Evolutionary conservation across 331 rosid species (phyloP), one percentile per base, ranked within the genome.

Genomic region (Ulmus americana): DNA sequence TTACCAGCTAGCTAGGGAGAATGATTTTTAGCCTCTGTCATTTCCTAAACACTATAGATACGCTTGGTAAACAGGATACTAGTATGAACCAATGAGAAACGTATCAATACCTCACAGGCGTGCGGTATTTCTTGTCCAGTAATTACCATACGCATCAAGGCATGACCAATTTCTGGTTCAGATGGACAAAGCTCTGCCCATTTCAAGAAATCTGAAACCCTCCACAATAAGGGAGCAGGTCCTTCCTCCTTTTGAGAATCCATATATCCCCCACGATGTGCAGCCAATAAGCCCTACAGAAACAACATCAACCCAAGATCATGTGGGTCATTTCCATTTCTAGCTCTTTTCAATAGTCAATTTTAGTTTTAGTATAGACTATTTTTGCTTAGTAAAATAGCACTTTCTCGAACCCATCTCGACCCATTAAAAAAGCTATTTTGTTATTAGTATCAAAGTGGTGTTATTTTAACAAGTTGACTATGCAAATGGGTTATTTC

Each of bases 81-180:
- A 69, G 16, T 54, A 57, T 63, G 38, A 69, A 52, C 14, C 18
- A 48, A 40, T 56, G 45, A 44, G 20, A 18, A 58, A 47, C 18
- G 28, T 39, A 48, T 43, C 63, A 66, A 64, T 86, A 89, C 98
- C 96, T 92, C 98, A 63, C 98, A 92, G 45, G 96, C 94, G 81
- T 92, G 98, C 8, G 98, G 98, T 68, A 92, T 86, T 79, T 92
- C 98, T 80, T 92, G 96, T 61, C 98, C 98, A 61, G 98, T 92
- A 79, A 92, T 92, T 71, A 92, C 98, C 85, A 92, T 86, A 59
- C 97, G 98, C 98, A 92, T 86, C 76, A 92, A 84, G 42, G 98
- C 89, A 64, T 92, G 98, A 64, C 96, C 98, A 44, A 92, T 83
- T 82, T 92, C 98, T 60, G 91, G 95, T 80, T 89, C 96, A 20